These are phyloP conservation scores for Sphaerobolus stellatus DNA, from an alignment of 1,284 basidiomycete species.

Conservation along the genomic window DNA sequence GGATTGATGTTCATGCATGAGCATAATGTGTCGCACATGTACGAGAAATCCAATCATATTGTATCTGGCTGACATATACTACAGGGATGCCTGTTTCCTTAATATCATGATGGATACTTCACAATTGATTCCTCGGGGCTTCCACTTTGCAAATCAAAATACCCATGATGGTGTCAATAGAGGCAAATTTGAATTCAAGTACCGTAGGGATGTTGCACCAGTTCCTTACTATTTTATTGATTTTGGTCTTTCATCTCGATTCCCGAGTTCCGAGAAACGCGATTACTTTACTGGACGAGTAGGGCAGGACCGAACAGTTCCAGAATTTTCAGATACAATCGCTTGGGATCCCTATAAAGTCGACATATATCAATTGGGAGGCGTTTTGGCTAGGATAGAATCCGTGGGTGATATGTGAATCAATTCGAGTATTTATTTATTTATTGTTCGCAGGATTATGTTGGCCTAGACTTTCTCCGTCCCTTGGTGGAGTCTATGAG, in stretches of 20 bases:
- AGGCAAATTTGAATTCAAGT: background rate
- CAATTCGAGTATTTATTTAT: constrained; percentile 32
- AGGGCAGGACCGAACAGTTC: background rate
- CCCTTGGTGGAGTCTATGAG: background rate
- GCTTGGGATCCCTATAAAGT: background rate
- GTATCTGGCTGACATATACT: background rate
- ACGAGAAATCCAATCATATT: background rate
- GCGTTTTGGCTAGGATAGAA: no score
- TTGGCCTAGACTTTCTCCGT: background rate
- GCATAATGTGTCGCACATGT: constrained; percentile 25
- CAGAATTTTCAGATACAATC: background rate
- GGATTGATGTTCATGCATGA: constrained; percentile 26
- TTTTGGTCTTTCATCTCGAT: constrained; percentile 20
- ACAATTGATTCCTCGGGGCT: background rate
- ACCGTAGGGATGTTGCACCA: background rate
- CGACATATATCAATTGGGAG: background rate
- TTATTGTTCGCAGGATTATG: constrained; percentile 10
- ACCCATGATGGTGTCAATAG: background rate
- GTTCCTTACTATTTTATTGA: constrained; percentile 29
- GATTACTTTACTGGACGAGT: background rate
- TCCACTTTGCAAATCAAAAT: background rate
- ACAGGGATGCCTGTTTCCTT: constrained; percentile 2
- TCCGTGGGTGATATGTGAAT: constrained; percentile 28
- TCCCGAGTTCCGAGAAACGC: background rate
- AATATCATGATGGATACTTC: constrained; percentile 12